These are phyloP conservation scores for Colletotrichum lentis DNA, from an alignment of 2,329 filamentous ascomycete species.

Conservation along the genomic window DNA sequence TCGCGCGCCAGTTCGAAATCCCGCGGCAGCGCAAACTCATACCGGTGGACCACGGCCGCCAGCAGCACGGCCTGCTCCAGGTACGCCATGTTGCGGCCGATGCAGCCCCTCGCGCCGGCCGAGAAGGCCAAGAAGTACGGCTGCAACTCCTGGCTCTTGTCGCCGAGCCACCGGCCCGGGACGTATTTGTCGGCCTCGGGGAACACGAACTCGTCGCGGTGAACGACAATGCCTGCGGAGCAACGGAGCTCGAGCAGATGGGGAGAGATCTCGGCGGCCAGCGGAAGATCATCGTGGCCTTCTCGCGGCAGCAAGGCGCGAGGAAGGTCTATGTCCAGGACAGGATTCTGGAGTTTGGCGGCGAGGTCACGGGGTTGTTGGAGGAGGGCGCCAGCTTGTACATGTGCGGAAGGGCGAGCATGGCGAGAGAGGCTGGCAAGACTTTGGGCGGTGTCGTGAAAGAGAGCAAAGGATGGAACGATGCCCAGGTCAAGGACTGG, in stretches of 20 bases:
- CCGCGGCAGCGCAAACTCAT: constrained; percentile 44
- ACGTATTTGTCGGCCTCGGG: constrained; percentile 42
- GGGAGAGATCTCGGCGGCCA: constrained; percentile 39
- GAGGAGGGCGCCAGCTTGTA: constrained; percentile 50
- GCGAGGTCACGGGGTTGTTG: constrained; percentile 45
- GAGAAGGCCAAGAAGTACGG: constrained; percentile 52
- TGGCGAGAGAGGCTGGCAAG: constrained; percentile 56
- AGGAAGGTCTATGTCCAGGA: constrained; percentile 51
- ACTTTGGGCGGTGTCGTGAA: constrained; percentile 49
- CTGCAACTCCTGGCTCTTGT: constrained; percentile 50
- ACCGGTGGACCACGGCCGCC: constrained; percentile 53
- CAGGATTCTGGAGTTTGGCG: constrained; percentile 45
- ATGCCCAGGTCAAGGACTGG: constrained; percentile 55
- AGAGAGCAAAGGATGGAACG: constrained; percentile 48
- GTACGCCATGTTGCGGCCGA: constrained; percentile 49
- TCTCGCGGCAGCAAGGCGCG: constrained; percentile 41
- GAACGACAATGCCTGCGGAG: too few species aligned
- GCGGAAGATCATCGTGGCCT: constrained; percentile 46
- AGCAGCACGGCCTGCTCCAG: constrained; percentile 57
- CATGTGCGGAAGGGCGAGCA: constrained; percentile 51
- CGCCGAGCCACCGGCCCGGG: constrained; percentile 49
- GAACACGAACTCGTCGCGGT: constrained; percentile 27
- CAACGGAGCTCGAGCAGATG: constrained; percentile 42
- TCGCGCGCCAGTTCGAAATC: constrained; percentile 26
- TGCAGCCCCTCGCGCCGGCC: constrained; percentile 41